Base-by-base conservation (phyloP, 2,329 filamentous ascomycete species). In the Botrytis galanthina region DNA sequence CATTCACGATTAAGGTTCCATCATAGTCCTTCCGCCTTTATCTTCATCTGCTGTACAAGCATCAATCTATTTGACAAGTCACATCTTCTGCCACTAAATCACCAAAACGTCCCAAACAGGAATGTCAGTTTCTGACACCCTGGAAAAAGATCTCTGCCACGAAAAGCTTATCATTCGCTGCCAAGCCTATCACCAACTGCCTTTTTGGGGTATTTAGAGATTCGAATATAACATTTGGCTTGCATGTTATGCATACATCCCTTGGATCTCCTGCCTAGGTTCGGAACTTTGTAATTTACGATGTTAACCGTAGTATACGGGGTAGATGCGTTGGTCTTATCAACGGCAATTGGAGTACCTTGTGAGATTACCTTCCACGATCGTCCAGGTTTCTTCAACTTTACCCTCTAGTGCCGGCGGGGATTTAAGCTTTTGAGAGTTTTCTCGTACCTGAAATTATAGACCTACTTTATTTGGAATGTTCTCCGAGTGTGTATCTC, bases 151-250 rank as follows among this genome's bases (percentile, higher is more conserved):
- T 57, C 48, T 69, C 32, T 54, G n/a, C 46, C n/a, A 59, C 61
- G 29, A 72, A 57, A 72, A 72, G 62, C 48, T 60, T 69, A 72
- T 72, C 71, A 48, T 60, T 69, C 12, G 51, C 18, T 46, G 39
- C 54, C 39, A 70, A 46, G 39, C 22, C 35, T 46, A 48, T 16
- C 60, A 39, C 48, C 62, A 72, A 26, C 64, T 72, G 37, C 71
- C 71, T 32, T 10, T 46, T 72, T 72, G 22, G n/a, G 48, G 22
- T n/a, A 39, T 68, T 60, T 20, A 12, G 7, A 39, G 3, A 54
- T 37, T 26, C 16, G 18, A 68, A 57, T 46, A 67, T 48, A 29
- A 68, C 48, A 29, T 60, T 42, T 37, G 46, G 51, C 39, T 39
- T 48, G 14, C 51, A 72, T 69, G 39, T 39, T 42, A 59, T 72